phyloP scores from a whole-genome alignment of 139 green algal genomes.

The Chlamydomonas eustigma region DNA sequence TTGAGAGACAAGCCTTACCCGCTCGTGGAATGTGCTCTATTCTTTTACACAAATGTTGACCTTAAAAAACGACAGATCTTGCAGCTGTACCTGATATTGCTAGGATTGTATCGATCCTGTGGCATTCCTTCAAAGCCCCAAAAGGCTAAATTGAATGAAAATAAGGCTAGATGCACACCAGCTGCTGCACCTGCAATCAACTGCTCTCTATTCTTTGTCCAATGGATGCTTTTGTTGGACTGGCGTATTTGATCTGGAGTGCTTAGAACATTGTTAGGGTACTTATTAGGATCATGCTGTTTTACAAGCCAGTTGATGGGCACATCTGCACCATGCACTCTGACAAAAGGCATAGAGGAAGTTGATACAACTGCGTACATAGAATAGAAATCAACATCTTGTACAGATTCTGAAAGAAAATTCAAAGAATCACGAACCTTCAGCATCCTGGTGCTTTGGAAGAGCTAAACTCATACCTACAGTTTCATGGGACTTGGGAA shows the following conservation, averaged over 20 bases:
- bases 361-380: too few species aligned
- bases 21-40: too few species aligned
- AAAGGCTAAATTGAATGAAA: slow-evolving; percentile 50
- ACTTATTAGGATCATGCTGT: slow-evolving; percentile 23
- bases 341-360: not conserved
- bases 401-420: too few species aligned
- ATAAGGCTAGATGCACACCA: slow-evolving; percentile 39
- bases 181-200: slow-evolving; percentile 42
- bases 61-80: not conserved
- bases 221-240: slow-evolving; percentile 23
- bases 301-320: slow-evolving; percentile 36
- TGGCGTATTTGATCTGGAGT: slow-evolving; percentile 22
- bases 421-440: too few species aligned
- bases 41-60: too few species aligned
- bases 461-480: too few species aligned
- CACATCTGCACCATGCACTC: slow-evolving; percentile 22
- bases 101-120: slow-evolving; percentile 42
- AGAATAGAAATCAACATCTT: too few species aligned
- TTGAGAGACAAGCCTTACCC: too few species aligned
- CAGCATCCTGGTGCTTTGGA: too few species aligned
- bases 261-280: slow-evolving; percentile 16
- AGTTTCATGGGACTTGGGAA: too few species aligned
- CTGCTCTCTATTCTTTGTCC: slow-evolving; percentile 34
- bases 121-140: slow-evolving; percentile 49
- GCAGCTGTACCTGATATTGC: slow-evolving; percentile 18